Percentiles rank a stretch among this genome's conserved stretches.
Conservation (phyloP, 1,284 basidiomycete genomes). For the Thelephora terrestris region DNA sequence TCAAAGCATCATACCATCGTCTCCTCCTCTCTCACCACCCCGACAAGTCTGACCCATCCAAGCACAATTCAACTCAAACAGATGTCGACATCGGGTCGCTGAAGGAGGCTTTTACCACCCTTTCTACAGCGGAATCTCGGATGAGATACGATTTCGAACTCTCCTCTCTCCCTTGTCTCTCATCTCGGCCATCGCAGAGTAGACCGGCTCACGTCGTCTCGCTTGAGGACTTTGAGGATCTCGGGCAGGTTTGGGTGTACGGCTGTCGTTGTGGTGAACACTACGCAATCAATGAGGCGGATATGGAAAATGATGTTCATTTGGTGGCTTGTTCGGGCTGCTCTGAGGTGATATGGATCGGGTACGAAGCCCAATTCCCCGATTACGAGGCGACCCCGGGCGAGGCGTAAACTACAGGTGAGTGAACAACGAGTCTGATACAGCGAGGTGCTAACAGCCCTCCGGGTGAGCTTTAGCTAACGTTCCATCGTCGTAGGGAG, state of each 20-base stretch:
- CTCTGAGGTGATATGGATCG: conserved; percentile 71
- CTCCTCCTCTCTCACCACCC: conserved; percentile 56
- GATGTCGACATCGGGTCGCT: conserved; percentile 41
- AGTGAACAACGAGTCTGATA: too few species aligned
- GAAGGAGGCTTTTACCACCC: conserved; percentile 49
- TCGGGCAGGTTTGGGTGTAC: conserved; percentile 35
- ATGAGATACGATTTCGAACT: conserved; percentile 36
- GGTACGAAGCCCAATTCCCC: too few species aligned
- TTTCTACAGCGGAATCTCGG: conserved; percentile 37
- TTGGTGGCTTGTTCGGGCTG: conserved; percentile 60
- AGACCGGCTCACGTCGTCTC: too few species aligned
- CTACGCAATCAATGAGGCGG: conserved; percentile 43
- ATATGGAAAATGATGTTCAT: conserved; percentile 58
- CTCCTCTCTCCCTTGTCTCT: too few species aligned
- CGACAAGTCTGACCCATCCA: conserved; percentile 40
- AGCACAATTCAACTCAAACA: conserved; percentile 4
- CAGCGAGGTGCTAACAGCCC: too few species aligned
- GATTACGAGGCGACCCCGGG: too few species aligned
- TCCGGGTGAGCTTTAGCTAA: too few species aligned
- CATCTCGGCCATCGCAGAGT: not conserved
- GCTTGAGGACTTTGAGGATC: conserved; percentile 51
- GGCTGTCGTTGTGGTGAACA: conserved; percentile 60
- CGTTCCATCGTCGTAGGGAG: too few species aligned
- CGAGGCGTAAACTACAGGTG: too few species aligned
- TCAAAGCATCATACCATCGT: conserved; percentile 64